Evolutionary conservation across 2,329 filamentous ascomycete genomes (phyloP), one percentile per base, ranked within the genome.

Genomic region (Didymella segeticola): DNA sequence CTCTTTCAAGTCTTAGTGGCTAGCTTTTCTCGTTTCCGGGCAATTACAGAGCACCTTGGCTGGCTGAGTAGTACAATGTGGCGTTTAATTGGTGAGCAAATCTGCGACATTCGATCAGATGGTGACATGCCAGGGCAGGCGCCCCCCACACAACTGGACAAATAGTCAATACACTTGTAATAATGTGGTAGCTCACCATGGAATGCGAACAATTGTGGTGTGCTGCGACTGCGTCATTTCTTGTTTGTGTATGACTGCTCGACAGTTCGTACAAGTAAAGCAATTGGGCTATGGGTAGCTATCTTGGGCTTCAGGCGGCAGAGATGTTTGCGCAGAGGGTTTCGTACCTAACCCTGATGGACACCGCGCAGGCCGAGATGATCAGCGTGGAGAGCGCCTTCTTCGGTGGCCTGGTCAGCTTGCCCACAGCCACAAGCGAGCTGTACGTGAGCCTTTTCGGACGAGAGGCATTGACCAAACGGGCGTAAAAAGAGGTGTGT

Each of bases 321-420:
- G 46, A 65, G 61, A 60, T 49, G 66, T 70, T 69, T 64, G 62
- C 67, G 64, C 66, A 66, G 60, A 54, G 56, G 59, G 52, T 56
- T 49, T 61, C 49, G 57, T 61, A n/a, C n/a, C n/a, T n/a, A 58
- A 58, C 42, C 47, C 19, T 51, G 31, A 20, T 37, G 33, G 17
- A 52, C 33, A 53, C 60, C 49, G 61, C 62, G 58, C 45, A 63
- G 43, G 50, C 55, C 38, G 42, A 42, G 58, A 38, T 43, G 47
- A 56, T 42, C 51, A 51, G 52, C 31, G 15, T 33, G 45, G 46
- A 48, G 43, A 43, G 50, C 42, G 58, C 45, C 60, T 51, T 43
- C 60, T 51, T 47, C 41, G 50, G 56, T 60, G 15, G 26, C 25
- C 30, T 60, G 57, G 68, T 66, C 63, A 70, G 66, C 66, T 23